Percentiles rank a stretch among this genome's conserved stretches.
Evolutionary conservation across 225 moss, liverwort and hornwort genomes (phyloP).

Genomic region (Rhytidiadelphus loreus): DNA sequence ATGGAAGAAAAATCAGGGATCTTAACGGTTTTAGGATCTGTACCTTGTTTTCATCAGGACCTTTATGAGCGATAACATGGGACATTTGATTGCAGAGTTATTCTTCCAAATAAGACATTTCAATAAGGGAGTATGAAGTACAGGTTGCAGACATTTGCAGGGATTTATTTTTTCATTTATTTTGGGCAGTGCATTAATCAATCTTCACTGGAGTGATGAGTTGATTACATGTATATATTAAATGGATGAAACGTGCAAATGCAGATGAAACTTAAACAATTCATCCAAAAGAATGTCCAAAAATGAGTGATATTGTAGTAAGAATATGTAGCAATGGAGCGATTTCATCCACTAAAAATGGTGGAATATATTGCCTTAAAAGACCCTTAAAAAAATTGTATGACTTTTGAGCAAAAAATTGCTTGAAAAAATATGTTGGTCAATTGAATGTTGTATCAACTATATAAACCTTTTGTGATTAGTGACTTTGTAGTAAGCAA

Average conservation of each 20-base stretch:
- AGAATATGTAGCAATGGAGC: background rate
- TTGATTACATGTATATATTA: background rate
- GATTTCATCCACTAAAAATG: background rate
- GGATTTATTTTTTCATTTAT: background rate
- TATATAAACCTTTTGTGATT: no score
- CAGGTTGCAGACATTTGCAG: background rate
- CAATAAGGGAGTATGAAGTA: background rate
- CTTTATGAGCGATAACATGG: background rate
- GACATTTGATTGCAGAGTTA: background rate
- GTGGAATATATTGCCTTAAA: background rate
- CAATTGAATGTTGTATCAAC: background rate
- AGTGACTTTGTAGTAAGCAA: background rate
- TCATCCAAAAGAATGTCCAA: background rate
- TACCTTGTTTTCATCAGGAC: background rate
- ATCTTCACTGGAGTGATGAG: background rate
- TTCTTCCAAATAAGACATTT: background rate
- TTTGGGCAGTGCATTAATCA: background rate
- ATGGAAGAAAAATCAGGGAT: no score
- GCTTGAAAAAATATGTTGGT: background rate
- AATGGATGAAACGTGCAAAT: background rate
- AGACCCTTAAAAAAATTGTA: background rate
- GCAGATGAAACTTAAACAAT: background rate
- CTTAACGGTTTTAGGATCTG: background rate
- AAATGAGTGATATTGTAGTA: background rate
- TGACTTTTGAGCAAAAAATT: background rate